Evolutionary conservation across 148 eudicot genomes (phyloP).

Genomic region (Drosera capensis): DNA sequence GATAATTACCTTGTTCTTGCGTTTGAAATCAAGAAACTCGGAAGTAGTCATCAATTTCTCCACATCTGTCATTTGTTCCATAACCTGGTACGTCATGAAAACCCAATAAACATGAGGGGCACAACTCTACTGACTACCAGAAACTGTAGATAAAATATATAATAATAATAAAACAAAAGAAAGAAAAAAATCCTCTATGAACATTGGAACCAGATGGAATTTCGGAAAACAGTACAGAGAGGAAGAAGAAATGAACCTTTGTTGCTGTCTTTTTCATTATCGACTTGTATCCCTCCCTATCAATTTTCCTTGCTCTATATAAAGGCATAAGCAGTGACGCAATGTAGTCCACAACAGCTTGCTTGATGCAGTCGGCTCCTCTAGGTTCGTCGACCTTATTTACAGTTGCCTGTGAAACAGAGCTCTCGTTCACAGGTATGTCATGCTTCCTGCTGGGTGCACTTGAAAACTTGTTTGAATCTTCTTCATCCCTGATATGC

Average conservation of each 20-base stretch:
- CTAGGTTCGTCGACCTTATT: constrained; percentile 59
- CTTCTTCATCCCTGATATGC: constrained; percentile 62
- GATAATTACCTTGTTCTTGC: constrained; percentile 67
- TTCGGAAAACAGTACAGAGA: background rate
- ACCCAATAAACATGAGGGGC: constrained; percentile 3
- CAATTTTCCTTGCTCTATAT: constrained; percentile 82
- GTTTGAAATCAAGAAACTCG: constrained; percentile 93
- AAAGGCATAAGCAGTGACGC: constrained; percentile 94
- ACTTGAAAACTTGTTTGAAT: constrained; percentile 48
- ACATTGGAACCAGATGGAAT: background rate
- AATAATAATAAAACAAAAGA: constrained; percentile 2
- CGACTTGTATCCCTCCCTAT: constrained; percentile 82
- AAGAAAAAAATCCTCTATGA: background rate
- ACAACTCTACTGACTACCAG: no score
- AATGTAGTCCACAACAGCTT: constrained; percentile 84
- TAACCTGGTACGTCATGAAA: constrained; percentile 43
- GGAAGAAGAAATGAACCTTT: constrained; percentile 37
- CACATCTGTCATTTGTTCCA: constrained; percentile 91
- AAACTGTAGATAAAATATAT: no score
- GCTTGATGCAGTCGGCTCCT: constrained; percentile 67
- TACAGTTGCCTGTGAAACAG: constrained; percentile 73
- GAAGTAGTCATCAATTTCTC: constrained; percentile 78
- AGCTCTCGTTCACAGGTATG: constrained; percentile 43
- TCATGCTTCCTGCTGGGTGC: constrained; percentile 23
- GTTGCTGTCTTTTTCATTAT: constrained; percentile 97